phyloP scores from a whole-genome alignment of 495 filamentous ascomycete species.

The Astrothelium macrocarpum region DNA sequence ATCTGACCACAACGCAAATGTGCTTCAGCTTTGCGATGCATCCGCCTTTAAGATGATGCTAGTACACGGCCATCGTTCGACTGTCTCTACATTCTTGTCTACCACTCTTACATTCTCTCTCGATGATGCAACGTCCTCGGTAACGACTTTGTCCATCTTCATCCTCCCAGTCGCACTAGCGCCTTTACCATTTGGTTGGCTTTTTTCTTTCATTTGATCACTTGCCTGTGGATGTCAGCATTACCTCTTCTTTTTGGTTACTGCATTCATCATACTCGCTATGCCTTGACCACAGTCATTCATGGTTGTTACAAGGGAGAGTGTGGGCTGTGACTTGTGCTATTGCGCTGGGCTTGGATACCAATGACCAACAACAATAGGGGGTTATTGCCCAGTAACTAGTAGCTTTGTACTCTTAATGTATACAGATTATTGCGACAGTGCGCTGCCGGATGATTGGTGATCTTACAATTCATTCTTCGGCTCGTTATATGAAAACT shows the following conservation, averaged over 20 bases:
- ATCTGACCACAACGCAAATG: neutral
- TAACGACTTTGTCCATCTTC: slow-evolving; percentile 4
- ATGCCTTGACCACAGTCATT: neutral
- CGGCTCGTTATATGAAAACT: neutral
- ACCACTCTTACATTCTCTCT: neutral
- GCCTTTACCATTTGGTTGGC: slow-evolving; percentile 1
- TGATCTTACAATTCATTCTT: neutral
- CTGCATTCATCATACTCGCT: neutral
- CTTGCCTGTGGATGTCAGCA: neutral
- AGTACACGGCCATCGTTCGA: neutral
- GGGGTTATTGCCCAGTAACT: slow-evolving; percentile 2
- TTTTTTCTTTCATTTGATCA: slow-evolving; percentile 6
- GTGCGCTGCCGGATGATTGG: neutral
- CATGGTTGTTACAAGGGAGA: neutral
- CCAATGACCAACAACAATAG: neutral
- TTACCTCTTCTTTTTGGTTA: neutral
- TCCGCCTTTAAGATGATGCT: neutral
- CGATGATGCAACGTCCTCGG: slow-evolving; percentile 4
- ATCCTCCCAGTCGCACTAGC: neutral
- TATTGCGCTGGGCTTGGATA: slow-evolving; percentile 6
- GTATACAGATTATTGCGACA: slow-evolving; percentile 5
- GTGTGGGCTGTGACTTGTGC: neutral
- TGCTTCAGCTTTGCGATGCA: neutral
- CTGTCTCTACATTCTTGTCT: neutral
- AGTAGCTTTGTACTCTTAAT: slow-evolving; percentile 7